Conservation (phyloP, 352 stramenopile genomes). For the Globisporangium canariense region DNA sequence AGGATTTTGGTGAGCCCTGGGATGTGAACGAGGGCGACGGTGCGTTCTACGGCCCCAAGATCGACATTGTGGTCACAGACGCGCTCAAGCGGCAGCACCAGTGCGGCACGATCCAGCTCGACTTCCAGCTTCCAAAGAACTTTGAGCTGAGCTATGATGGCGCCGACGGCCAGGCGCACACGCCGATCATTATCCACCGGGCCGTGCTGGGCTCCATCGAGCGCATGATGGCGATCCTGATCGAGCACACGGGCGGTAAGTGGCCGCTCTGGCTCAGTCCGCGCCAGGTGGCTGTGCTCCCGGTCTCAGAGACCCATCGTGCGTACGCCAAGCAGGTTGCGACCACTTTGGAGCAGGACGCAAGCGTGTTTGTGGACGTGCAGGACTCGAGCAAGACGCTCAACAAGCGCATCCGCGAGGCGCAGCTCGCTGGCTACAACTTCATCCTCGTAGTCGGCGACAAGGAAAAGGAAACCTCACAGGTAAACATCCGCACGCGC, state of each 20-base stretch:
- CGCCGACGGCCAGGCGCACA: constrained; percentile 85
- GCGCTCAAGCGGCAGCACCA: constrained; percentile 96
- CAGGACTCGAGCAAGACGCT: constrained; percentile 77
- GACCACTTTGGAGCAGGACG: constrained; percentile 33
- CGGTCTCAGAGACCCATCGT: constrained; percentile 58
- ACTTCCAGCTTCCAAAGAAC: constrained; percentile 97
- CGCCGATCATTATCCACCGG: constrained; percentile 97
- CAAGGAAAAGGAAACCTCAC: constrained; percentile 45
- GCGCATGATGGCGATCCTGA: constrained; percentile 98
- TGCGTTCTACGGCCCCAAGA: constrained; percentile 98
- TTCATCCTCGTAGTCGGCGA: constrained; percentile 84
- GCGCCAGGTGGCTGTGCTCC: constrained; percentile 73
- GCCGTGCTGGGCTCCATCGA: constrained; percentile 97
- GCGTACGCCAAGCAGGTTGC: constrained; percentile 64
- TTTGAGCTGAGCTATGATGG: constrained; percentile 94
- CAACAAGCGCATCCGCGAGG: constrained; percentile 81
- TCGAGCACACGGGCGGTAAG: constrained; percentile 95
- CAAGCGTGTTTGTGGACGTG: constrained; percentile 67
- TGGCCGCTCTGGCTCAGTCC: constrained; percentile 96
- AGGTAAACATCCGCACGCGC: constrained; percentile 78
- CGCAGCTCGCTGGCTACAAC: constrained; percentile 79
- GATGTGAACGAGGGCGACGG: constrained; percentile 93
- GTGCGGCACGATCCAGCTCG: constrained; percentile 97
- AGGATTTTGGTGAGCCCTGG: constrained; percentile 72
- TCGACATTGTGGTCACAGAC: constrained; percentile 97